phyloP scores from a whole-genome alignment of 2,329 filamentous ascomycete genomes.

The Elsinoe batatas region DNA sequence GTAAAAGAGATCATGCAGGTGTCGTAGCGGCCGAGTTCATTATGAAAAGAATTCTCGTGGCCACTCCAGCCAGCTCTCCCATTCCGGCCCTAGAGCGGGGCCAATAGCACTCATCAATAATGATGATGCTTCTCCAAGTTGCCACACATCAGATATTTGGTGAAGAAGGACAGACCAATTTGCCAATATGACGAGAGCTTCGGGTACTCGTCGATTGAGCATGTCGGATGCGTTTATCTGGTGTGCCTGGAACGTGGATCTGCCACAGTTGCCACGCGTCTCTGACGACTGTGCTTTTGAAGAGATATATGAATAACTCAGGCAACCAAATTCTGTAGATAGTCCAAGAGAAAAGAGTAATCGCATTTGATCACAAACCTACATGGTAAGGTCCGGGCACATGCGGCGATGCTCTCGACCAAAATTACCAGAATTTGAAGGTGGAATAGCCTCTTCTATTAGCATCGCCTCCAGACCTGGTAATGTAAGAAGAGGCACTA shows the following conservation, averaged over 20 bases:
- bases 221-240: not conserved
- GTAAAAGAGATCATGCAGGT: not conserved
- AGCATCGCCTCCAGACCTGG: too few species aligned
- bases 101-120: not conserved
- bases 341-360: too few species aligned
- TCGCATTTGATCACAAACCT: too few species aligned
- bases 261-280: constrained; percentile 3
- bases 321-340: not conserved
- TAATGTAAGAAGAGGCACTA: too few species aligned
- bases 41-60: not conserved
- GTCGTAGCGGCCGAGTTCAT: not conserved
- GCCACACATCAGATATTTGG: not conserved
- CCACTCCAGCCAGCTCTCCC: constrained; percentile 10
- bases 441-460: too few species aligned
- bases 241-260: constrained; percentile 2
- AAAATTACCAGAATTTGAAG: too few species aligned
- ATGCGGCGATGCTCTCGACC: too few species aligned
- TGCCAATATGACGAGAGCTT: constrained; percentile 5
- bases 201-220: not conserved
- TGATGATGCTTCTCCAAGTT: not conserved
- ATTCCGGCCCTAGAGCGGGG: not conserved
- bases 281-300: not conserved
- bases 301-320: not conserved
- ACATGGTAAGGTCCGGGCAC: too few species aligned
- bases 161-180: constrained; percentile 8